Evolutionary conservation across 805 yeast genomes (phyloP), one percentile per base, ranked within the genome.

Genomic region (Myxozyma nipponensis): DNA sequence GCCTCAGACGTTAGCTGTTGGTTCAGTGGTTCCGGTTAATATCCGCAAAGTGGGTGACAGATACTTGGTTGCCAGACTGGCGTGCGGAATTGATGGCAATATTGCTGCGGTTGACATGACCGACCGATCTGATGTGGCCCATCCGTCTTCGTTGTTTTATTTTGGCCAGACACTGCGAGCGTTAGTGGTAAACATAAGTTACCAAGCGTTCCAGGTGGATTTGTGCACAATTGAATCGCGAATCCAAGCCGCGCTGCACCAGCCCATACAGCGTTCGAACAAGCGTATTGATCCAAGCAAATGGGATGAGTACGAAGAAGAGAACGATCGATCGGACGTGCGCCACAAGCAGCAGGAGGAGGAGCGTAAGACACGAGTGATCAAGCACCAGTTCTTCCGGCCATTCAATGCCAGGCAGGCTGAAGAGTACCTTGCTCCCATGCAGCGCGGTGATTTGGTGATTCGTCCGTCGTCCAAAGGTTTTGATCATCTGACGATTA

Each of bases 391-490:
- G 35, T 78, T 84, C 66, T 93, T 86, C 77, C 84, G 81, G 61
- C 84, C 86, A 56, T 84, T 90, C 72, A 85, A 81, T 61, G 77
- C 85, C 52, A 76, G 74, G 49, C 96, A 93, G 72, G 98, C 99
- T 0, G 98, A 91, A 67, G 95, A 86, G 60, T 89, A 77, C 60
- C 76, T 93, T 62, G 96, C 96, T 19, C 86, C 96, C 22, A 78
- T 84, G 65, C 79, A 83, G 39, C 83, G 90, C 57, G 99, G 99
- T 46, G 95, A 87, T 60, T 79, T 88, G 69, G 95, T 93, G 19
- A 85, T 93, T 49, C 79, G 99, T 60, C 99, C 98, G 18, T 88
- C 97, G 0, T 87, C 95, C 7, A 81, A 83, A 56, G 98, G 98
- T 39, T 75, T 78, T 42, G 86, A 87, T 56, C 96, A 83, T 67